phyloP scores from a whole-genome alignment of 352 stramenopile species.

The Pythium brassicae region DNA sequence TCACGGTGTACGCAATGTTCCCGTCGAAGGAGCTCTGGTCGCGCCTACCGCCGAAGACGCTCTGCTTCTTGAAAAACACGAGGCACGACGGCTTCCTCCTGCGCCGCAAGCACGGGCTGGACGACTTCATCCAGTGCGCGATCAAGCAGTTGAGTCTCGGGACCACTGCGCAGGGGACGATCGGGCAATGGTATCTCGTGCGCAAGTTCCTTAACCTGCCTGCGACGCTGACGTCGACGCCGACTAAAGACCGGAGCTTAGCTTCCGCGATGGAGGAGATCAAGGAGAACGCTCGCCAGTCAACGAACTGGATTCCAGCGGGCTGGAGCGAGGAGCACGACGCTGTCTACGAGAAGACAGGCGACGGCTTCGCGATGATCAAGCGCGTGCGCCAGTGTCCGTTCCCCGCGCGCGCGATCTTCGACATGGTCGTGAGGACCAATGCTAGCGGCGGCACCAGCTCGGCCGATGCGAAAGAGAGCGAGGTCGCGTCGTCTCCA shows the following conservation, averaged over 20 bases:
- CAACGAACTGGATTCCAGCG: slow-evolving; percentile 29
- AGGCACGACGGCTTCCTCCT: slow-evolving; percentile 53
- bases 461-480: not conserved
- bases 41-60: slow-evolving; percentile 61
- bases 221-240: slow-evolving; percentile 19
- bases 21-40: slow-evolving; percentile 50
- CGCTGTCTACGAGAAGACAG: slow-evolving; percentile 44
- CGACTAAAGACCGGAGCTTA: slow-evolving; percentile 53
- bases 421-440: slow-evolving; percentile 63
- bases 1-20: slow-evolving; percentile 59
- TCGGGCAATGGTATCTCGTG: slow-evolving; percentile 66
- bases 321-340: slow-evolving; percentile 38
- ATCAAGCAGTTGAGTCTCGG: slow-evolving; percentile 60
- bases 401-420: slow-evolving; percentile 67
- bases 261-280: slow-evolving; percentile 46
- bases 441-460: not conserved
- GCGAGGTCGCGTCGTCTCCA: not conserved
- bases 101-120: slow-evolving; percentile 55
- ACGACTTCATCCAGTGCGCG: slow-evolving; percentile 56
- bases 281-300: slow-evolving; percentile 36
- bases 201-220: slow-evolving; percentile 63
- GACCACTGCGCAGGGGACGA: slow-evolving; percentile 33
- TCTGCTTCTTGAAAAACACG: slow-evolving; percentile 34
- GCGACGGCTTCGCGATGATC: slow-evolving; percentile 60
- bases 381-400: slow-evolving; percentile 55